Percentiles rank a stretch among this genome's conserved stretches.
phyloP scores from a whole-genome alignment of 2,329 filamentous ascomycete genomes.

The Clonostachys rosea region DNA sequence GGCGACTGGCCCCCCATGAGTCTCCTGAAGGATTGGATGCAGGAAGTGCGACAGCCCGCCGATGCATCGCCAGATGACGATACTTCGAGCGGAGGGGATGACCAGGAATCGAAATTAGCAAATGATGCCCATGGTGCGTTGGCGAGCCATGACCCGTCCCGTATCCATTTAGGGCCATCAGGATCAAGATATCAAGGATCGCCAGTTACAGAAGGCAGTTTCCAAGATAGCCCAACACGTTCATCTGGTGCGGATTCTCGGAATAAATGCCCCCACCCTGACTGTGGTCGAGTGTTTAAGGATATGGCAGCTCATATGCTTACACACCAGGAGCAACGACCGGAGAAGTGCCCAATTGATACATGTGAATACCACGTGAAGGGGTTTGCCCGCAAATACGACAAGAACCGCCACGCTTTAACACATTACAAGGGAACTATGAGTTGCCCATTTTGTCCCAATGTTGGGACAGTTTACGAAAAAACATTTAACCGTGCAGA shows the following conservation, averaged over 20 bases:
- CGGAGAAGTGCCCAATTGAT: slow-evolving; percentile 92
- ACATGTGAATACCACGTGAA: slow-evolving; percentile 93
- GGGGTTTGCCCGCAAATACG: slow-evolving; percentile 94
- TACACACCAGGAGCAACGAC: slow-evolving; percentile 88
- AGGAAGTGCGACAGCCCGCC: slow-evolving; percentile 48
- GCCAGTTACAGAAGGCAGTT: neutral
- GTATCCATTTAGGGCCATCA: too few species aligned
- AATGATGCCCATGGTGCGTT: neutral
- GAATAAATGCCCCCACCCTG: slow-evolving; percentile 49
- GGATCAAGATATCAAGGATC: neutral
- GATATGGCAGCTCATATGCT: slow-evolving; percentile 85
- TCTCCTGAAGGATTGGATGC: slow-evolving; percentile 56
- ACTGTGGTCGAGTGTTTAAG: slow-evolving; percentile 56
- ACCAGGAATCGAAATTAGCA: slow-evolving; percentile 14
- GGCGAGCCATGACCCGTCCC: neutral
- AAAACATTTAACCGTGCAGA: slow-evolving; percentile 97
- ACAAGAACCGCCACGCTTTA: slow-evolving; percentile 93
- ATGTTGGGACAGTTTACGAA: slow-evolving; percentile 79
- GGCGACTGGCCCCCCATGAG: slow-evolving; percentile 56
- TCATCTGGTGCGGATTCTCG: slow-evolving; percentile 26
- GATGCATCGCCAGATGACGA: slow-evolving; percentile 35
- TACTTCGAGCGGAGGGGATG: slow-evolving; percentile 45
- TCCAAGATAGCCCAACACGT: slow-evolving; percentile 1
- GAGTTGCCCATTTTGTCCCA: slow-evolving; percentile 95
- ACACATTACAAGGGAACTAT: slow-evolving; percentile 98